Percentiles rank a stretch among this genome's conserved stretches.
These are phyloP conservation scores for Tubosaeta sp. DNA, from an alignment of 768 basidiomycete genomes.

Conservation along the genomic window DNA sequence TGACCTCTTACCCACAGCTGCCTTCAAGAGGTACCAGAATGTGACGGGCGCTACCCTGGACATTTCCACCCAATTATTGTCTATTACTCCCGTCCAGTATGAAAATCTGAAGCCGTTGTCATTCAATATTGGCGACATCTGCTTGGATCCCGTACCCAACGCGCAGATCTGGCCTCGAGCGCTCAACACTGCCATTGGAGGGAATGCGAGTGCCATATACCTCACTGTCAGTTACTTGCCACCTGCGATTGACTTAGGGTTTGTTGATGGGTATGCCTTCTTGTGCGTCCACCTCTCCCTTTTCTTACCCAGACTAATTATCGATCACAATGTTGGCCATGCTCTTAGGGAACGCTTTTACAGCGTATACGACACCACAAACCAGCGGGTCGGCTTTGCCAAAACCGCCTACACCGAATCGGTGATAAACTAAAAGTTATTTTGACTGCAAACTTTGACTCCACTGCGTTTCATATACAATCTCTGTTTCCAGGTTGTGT, in stretches of 20 bases:
- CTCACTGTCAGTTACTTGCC: slow-evolving; percentile 17
- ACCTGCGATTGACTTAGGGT: slow-evolving; percentile 10
- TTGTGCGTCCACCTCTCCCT: neutral
- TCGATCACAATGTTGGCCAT: neutral
- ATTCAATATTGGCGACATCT: slow-evolving; percentile 9
- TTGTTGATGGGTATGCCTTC: slow-evolving; percentile 5
- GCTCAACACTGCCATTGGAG: slow-evolving; percentile 24
- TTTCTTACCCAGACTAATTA: neutral
- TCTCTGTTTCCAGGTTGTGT: no score
- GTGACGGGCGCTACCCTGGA: slow-evolving; percentile 11
- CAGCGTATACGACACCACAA: neutral
- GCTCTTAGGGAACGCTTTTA: neutral
- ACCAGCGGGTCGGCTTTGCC: neutral
- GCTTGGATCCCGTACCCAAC: slow-evolving; percentile 15
- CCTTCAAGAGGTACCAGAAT: slow-evolving; percentile 11
- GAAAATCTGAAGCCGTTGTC: slow-evolving; percentile 16
- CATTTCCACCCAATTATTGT: slow-evolving; percentile 20
- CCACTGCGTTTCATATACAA: no score
- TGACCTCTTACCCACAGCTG: slow-evolving; percentile 6
- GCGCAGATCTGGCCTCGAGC: slow-evolving; percentile 6
- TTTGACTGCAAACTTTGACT: no score
- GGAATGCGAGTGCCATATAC: slow-evolving; percentile 16
- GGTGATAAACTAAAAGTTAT: neutral
- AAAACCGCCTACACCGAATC: neutral
- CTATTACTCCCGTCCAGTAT: slow-evolving; percentile 20